A percentile compares a stretch with the other conserved stretches of the same genome.
Evolutionary conservation across 139 green algal species (phyloP).

Genomic region (Chlamydomonas incerta): DNA sequence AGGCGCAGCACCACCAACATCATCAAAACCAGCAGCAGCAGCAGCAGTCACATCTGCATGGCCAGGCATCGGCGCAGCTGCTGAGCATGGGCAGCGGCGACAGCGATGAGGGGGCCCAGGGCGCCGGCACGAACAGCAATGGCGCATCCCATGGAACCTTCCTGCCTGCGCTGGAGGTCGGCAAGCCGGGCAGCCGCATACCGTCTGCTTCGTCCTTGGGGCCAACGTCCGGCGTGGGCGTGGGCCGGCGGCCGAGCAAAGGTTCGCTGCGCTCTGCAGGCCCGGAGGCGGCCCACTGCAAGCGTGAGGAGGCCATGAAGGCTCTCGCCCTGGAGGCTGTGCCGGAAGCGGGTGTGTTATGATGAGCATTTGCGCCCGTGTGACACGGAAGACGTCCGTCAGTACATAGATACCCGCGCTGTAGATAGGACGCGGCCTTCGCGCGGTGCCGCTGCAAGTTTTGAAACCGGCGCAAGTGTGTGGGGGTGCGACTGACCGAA

Average conservation of each 20-base stretch:
- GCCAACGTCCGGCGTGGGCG: not conserved
- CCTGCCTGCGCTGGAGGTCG: conserved; percentile 9
- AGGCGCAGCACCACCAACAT: no score
- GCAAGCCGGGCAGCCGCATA: not conserved
- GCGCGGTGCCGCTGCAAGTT: no score
- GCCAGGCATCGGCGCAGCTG: not conserved
- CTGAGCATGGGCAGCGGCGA: not conserved
- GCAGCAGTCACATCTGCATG: no score
- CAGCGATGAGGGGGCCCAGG: not conserved
- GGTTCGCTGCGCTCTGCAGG: not conserved
- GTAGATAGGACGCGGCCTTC: no score
- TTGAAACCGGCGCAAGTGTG: no score
- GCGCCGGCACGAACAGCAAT: not conserved
- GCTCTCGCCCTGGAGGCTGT: conserved; percentile 1
- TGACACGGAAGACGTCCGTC: no score
- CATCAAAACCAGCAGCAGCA: not conserved
- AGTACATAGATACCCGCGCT: no score
- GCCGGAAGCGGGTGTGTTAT: conserved; percentile 20
- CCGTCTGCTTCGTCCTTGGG: no score
- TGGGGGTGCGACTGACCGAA: no score
- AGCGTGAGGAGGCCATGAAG: conserved; percentile 9
- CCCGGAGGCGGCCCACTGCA: not conserved
- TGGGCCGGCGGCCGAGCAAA: conserved; percentile 13
- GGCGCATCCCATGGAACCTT: not conserved
- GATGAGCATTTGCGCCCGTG: no score